These are phyloP conservation scores for Graphilbum ipis-grandicollis DNA, from an alignment of 2,329 filamentous ascomycete species.

Conservation along the genomic window DNA sequence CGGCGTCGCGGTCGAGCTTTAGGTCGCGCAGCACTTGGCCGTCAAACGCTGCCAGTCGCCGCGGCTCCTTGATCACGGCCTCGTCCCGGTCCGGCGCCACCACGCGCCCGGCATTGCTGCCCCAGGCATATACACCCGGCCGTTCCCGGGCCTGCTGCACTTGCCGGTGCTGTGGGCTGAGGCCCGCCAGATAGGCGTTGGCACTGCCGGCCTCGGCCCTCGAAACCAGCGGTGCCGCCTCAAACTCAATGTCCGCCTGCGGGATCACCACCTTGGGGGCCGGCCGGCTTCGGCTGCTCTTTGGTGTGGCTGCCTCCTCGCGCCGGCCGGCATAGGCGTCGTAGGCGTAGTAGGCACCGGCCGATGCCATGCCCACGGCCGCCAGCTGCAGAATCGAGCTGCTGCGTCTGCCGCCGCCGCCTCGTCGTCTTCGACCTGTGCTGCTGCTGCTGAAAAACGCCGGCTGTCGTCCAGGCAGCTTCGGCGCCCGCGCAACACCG, in stretches of 20 bases:
- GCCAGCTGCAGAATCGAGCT: neutral
- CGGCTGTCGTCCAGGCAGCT: no score
- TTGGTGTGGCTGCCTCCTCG: neutral
- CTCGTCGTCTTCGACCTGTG: neutral
- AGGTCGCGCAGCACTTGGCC: constrained; percentile 70
- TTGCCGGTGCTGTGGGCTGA: constrained; percentile 82
- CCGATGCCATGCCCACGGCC: neutral
- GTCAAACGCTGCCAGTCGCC: constrained; percentile 68
- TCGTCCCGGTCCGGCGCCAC: constrained; percentile 72
- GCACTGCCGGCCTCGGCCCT: neutral
- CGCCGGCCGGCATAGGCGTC: constrained; percentile 14
- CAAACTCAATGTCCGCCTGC: constrained; percentile 44
- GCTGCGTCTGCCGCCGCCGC: neutral
- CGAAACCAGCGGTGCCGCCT: constrained; percentile 36
- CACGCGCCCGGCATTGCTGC: constrained; percentile 71
- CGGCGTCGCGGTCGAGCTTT: constrained; percentile 68
- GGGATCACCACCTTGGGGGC: constrained; percentile 6
- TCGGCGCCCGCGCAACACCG: no score
- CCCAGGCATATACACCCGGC: constrained; percentile 88
- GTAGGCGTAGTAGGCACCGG: constrained; percentile 1
- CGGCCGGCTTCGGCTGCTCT: neutral
- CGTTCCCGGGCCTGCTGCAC: constrained; percentile 67
- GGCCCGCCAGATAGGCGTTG: neutral
- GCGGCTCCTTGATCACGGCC: constrained; percentile 58
- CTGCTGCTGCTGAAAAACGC: neutral